Evolutionary conservation across 164 flowering plant species (phyloP), one percentile per base, ranked within the genome.

Genomic region (Tetracentron sinense): DNA sequence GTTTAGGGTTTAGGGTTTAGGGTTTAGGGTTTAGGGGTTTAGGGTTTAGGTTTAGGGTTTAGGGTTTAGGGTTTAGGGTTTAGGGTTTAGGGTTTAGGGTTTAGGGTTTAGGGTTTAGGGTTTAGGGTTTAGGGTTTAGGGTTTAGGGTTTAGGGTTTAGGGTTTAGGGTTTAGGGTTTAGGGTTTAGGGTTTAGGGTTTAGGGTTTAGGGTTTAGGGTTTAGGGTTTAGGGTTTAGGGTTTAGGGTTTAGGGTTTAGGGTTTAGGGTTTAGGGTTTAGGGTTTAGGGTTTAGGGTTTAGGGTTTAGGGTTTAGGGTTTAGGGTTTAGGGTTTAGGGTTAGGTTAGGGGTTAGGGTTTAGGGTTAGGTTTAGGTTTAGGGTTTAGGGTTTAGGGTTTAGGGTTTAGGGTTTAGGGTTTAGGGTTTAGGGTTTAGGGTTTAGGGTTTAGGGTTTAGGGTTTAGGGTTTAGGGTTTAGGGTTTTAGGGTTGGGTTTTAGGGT

Each of bases 361-460:
- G 58, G 33, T 55, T 55, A 55, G 47, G 44, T 21, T 58, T 31
- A 38, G 47, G 61, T 58, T 58, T 58, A 58, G 61, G 61, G 47
- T 58, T 58, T 33, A 38, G 61, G 47, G 61, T n/a, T 58, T 58
- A 19, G 38, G 61, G 61, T n/a, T 58, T 58, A 58, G 47, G 47
- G 61, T 58, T 58, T 58, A 58, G 61, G 61, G 61, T 58, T 58
- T 58, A 58, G 61, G 61, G 61, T 58, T 58, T 58, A 58, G 61
- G 61, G 61, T 58, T 58, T 58, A 58, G 61, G 61, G 61, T 58
- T 58, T 58, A 58, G 61, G 61, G 62, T 42, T 42, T 42, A 22
- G 62, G 62, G 46, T 58, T 58, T 58, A 58, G 61, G 61, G 61
- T 58, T 58, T 33, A 23, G 61, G 61, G 22, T 58, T 58, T 19